A percentile compares a stretch with the other conserved stretches of the same genome.
Conservation (phyloP, 352 stramenopile genomes). For the Aphanomyces euteiches region DNA sequence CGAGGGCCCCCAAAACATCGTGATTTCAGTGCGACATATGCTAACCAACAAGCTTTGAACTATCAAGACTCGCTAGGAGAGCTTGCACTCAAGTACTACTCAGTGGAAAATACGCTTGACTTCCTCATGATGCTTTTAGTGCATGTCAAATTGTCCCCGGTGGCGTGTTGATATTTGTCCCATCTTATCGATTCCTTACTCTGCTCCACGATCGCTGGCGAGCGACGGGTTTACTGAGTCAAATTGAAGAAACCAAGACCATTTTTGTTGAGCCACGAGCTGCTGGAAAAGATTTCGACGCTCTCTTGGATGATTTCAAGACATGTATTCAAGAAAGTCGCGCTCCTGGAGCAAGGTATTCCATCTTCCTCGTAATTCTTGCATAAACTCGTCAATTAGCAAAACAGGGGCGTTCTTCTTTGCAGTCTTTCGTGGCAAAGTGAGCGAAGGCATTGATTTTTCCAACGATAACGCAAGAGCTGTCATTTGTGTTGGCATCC, state of each 20-base stretch:
- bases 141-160: constrained; percentile 51
- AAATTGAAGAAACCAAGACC: constrained; percentile 59
- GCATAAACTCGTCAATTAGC: not conserved
- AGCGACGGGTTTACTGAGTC: constrained; percentile 56
- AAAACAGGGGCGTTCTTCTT: constrained; percentile 92
- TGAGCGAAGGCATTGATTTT: constrained; percentile 99
- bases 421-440: constrained; percentile 97
- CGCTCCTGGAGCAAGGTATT: too few relatives aligned
- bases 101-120: not conserved
- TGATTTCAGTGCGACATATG: constrained; percentile 71
- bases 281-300: constrained; percentile 79
- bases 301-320: constrained; percentile 72
- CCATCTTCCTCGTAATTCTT: not conserved
- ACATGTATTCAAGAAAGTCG: constrained; percentile 36
- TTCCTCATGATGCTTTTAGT: not conserved
- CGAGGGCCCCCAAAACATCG: constrained; percentile 46
- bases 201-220: constrained; percentile 66
- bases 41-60: constrained; percentile 70
- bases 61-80: constrained; percentile 83
- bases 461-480: constrained; percentile 94
- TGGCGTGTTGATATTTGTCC: constrained; percentile 83
- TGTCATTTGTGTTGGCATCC: constrained; percentile 98
- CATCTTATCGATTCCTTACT: constrained; percentile 76
- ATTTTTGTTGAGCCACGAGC: constrained; percentile 67
- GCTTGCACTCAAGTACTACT: constrained; percentile 59